Base-by-base conservation (phyloP, 768 basidiomycete species). In the Boletellus sp. region DNA sequence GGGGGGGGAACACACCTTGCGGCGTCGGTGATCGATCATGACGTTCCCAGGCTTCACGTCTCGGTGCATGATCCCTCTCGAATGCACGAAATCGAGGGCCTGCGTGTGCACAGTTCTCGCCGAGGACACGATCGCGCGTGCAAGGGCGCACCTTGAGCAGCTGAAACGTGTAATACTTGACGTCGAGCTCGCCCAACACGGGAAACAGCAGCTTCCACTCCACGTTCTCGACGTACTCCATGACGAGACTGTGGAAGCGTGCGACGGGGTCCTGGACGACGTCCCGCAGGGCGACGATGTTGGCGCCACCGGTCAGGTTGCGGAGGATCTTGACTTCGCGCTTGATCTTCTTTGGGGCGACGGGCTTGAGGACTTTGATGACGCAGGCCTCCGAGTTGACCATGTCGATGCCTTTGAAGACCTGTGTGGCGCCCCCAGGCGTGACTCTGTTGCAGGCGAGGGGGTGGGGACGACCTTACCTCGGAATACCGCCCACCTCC, bases 331-430 rank as follows among this genome's bases (percentile, higher is more conserved):
- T 86, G 68, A 87, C 81, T 66, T 87, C 85, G 26, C 85, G 74
- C 69, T 84, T 84, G 64, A 86, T 81, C 73, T 87, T 87, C 75
- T 78, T 66, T 74, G 60, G 50, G 34, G 69, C 83, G 36, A 87
- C 84, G 20, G 85, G 85, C 59, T 87, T 87, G 57, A 87, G 72
- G 5, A 87, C 84, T 63, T 87, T 87, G 70, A 87, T 77, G 55
- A 84, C 71, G 59, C 80, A 81, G 48, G 71, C 75, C 51, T 79
- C 77, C 31, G 70, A 70, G 55, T 74, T 78, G 53, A 73, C 74
- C 62, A 75, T 74, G 63, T 85, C 78, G 48, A 83, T 64, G 39
- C 80, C 82, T 54, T 78, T 77, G 61, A 85, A 84, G 23, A 80
- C 79, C 78, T 78, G 48, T n/a, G 22, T 45, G 42, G 38, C 5